A percentile compares a stretch with the other conserved stretches of the same genome.
Evolutionary conservation across 2,329 filamentous ascomycete species (phyloP).

Genomic region (Apiospora arundinis): DNA sequence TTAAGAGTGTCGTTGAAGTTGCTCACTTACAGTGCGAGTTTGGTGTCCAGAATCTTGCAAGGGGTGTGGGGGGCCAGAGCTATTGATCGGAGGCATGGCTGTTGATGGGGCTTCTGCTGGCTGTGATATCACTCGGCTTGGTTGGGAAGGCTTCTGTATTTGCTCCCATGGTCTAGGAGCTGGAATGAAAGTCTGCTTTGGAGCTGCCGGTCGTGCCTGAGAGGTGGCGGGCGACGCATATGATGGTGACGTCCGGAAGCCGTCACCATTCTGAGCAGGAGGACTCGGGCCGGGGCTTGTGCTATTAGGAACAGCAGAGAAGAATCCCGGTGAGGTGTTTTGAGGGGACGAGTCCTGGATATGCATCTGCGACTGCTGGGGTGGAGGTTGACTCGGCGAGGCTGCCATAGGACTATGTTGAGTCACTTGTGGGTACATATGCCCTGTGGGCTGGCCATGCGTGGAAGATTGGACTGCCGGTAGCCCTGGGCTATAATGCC

Average conservation of each 20-base stretch:
- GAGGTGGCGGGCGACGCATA: conserved; percentile 19
- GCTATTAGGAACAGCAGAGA: not conserved
- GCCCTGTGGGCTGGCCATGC: not conserved
- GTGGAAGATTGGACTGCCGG: not conserved
- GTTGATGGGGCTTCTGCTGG: not conserved
- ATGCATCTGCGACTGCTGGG: not conserved
- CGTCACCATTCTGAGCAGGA: not conserved
- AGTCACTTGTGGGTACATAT: not conserved
- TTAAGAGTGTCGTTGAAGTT: conserved; percentile 34
- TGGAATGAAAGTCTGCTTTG: conserved; percentile 38
- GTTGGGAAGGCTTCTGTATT: conserved; percentile 33
- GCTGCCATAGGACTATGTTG: not conserved
- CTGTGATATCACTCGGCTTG: not conserved
- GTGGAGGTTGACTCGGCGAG: not conserved
- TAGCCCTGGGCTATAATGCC: not conserved
- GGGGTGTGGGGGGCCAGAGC: conserved; percentile 9
- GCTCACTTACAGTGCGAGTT: conserved; percentile 42
- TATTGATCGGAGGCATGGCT: not conserved
- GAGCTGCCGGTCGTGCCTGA: conserved; percentile 27
- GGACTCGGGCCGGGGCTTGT: not conserved
- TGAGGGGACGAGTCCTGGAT: not conserved
- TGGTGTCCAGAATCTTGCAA: conserved; percentile 30
- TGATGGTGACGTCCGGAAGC: not conserved
- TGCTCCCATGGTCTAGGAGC: conserved; percentile 41
- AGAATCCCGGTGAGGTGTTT: not conserved